Evolutionary conservation across 495 filamentous ascomycete genomes (phyloP), one percentile per base, ranked within the genome.

Genomic region (Xylaria grammica): DNA sequence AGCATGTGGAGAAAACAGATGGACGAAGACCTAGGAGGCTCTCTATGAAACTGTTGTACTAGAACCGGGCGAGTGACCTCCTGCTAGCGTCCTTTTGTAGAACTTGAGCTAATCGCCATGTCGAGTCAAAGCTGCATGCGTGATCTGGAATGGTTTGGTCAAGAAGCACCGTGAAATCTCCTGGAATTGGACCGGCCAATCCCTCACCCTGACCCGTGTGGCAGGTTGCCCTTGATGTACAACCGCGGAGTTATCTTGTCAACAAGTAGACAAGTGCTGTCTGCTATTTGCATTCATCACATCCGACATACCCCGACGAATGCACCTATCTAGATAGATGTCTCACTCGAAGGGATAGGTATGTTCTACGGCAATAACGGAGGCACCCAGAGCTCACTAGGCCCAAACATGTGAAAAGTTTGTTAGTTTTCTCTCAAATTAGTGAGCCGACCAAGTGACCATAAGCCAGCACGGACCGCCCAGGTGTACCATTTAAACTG

Each of bases 1-100:
- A 70, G 50, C 64, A 65, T 74, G 67, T 52, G 72, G 72, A 69
- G 69, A 72, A 69, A 52, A 44, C 36, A 74, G 69, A 72, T 68
- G 65, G 67, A 70, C 63, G 69, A 67, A 67, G 69, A 66, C 65
- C 63, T 34, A 60, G 34, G 66, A 72, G 69, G 66, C 64, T 60
- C 67, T 67, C 65, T 62, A 65, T 68, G 64, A 57, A 50, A 65
- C 59, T 68, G 72, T 70, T 67, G 67, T 66, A 72, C 72, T 51
- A 65, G 57, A 72, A 59, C 71, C 67, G 72, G 65, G 69, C 69
- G 69, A 67, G 63, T 52, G 46, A 68, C 38, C n/a, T 66, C 62
- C 60, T 29, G 63, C 63, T 59, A 72, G 67, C 62, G 63, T 67
- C 53, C 49, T 65, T 63, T 60, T 20, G 44, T 68, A 67, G 29